Evolutionary conservation across 441 rosid species (phyloP), one percentile per base, ranked within the genome.

Genomic region (Bruguiera hainesii): DNA sequence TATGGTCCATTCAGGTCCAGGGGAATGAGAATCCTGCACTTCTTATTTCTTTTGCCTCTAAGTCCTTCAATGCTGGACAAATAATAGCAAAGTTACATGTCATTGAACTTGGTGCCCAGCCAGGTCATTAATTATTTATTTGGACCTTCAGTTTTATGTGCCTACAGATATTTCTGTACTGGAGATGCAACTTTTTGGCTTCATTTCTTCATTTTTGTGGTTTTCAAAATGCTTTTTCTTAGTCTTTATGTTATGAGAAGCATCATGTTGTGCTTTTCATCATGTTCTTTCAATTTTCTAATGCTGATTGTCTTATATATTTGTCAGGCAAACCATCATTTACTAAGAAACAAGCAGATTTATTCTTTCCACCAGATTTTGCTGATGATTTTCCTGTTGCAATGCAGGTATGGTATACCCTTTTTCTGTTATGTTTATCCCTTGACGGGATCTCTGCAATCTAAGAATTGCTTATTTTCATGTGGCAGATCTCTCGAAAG

Each of bases 301-400:
- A 35, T 37, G 39, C n/a, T 21, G 37, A 15, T 55, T 42, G 48
- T 23, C 20, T 59, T 56, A 25, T 58, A 3, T 69, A 67, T 60
- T 60, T 71, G 35, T 70, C 80, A 88, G 97, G 97, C 64, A 91
- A 87, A 71, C 86, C 94, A 59, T 83, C 97, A 23, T 91, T 89
- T 75, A 69, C 96, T 28, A 91, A 91, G 81, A 91, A 91, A 74
- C 97, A 91, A 76, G 96, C 97, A 33, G 97, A 91, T 80, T 89
- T 91, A 19, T 91, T 91, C 78, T 91, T 91, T 66, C 97, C 97
- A 35, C 97, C 97, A 64, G 97, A 91, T 78, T 91, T 91, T 76
- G 94, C 91, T 60, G 97, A 91, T 75, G 97, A 91, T 75, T 91
- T 91, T 78, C 97, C 97, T 53, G 97, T 91, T 48, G 90, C 97